phyloP scores from a whole-genome alignment of 202 grass and related monocot species.

The Panicum virgatum region DNA sequence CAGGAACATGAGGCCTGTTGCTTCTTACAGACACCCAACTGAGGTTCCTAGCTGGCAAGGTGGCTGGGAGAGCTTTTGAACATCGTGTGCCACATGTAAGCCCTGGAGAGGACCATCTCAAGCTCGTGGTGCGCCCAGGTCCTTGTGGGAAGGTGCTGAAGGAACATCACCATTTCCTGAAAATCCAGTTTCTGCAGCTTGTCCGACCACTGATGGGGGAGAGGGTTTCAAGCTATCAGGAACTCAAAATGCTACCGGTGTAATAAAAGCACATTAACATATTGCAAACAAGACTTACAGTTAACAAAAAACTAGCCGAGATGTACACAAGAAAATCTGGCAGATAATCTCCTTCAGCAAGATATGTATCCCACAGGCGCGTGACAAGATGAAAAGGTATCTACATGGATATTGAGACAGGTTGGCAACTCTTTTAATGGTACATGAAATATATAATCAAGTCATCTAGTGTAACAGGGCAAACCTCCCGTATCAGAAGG shows the following conservation, averaged over 20 bases:
- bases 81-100: conserved; percentile 99
- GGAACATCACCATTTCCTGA: conserved; percentile 98
- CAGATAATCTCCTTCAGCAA: conserved; percentile 91
- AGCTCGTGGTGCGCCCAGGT: conserved; percentile 93
- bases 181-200: conserved; percentile 93
- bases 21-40: not conserved
- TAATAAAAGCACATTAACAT: not conserved
- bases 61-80: conserved; percentile 98
- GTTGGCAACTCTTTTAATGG: not conserved
- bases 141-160: conserved; percentile 90
- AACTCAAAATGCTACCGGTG: not conserved
- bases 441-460: not conserved
- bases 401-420: conserved; percentile 46
- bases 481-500: conserved; percentile 95
- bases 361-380: conserved; percentile 94
- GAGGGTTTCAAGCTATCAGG: not conserved
- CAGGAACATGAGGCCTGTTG: not conserved
- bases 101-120: conserved; percentile 92
- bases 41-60: conserved; percentile 57
- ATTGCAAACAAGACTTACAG: conserved; percentile 52
- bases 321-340: conserved; percentile 98
- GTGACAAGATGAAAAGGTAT: conserved; percentile 96
- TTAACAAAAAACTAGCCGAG: conserved; percentile 95
- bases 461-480: not conserved
- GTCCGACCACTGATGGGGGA: conserved; percentile 76